Evolutionary conservation across 2,329 filamentous ascomycete genomes (phyloP), one percentile per base, ranked within the genome.

Genomic region (Aspergillus phoenicis): DNA sequence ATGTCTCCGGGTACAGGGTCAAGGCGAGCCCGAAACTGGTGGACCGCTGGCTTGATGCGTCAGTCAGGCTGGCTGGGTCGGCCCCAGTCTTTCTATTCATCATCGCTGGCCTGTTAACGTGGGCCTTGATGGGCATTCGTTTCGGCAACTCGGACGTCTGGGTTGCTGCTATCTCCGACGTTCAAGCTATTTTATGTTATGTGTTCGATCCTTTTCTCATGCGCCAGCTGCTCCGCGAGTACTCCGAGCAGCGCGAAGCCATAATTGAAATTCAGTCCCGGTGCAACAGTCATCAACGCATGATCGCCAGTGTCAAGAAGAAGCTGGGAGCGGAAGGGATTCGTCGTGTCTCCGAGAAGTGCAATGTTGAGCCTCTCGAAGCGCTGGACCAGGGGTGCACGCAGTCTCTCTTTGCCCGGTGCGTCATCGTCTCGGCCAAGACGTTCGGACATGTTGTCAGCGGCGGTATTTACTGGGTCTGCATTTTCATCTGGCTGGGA

Each of bases 201-300:
- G 57, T 73, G 0, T 75, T 72, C 52, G 73, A 75, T 45, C 72
- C 73, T 1, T 64, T 75, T 22, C 59, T 75, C 22, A 72, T 75
- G 66, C 68, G 71, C 13, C 67, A 75, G 61, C 70, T 74, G 20
- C 66, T 75, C 15, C 70, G 69, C 11, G 62, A 58, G 38, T 66
- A 69, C 13, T 51, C 62, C 13, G 62, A 66, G 7, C 58, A 65
- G 49, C 53, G 57, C 4, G 48, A 36, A 17, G 67, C 60, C 3
- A 62, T 66, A 28, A 64, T 57, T 0, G 47, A 63, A 39, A 60
- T 70, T 8, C 56, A 65, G 38, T 71, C 69, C 3, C 64, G 68
- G 2, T 52, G 51, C 8, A 51, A 28, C n/a, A 70, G 64, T 36
- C 64, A 70, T 52, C 22, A 55, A 6, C 66, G 69, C 2, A 68